phyloP scores from a whole-genome alignment of 345 rosid genomes.

The Aurinia saxatilis region DNA sequence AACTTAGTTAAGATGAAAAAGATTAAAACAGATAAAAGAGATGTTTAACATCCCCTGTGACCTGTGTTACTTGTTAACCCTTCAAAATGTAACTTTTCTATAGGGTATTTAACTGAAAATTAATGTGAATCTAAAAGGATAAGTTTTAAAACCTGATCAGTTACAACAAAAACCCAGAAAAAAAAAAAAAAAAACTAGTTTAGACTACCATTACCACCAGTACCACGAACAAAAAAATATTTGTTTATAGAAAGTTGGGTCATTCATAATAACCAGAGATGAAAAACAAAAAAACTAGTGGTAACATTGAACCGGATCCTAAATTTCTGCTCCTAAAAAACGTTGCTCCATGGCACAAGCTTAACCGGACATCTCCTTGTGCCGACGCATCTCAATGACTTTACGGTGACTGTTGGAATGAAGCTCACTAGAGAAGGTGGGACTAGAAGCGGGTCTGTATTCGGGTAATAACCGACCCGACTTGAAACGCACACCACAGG shows the following conservation, averaged over 20 bases:
- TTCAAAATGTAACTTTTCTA: background rate
- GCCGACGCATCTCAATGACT: slow-evolving; percentile 20
- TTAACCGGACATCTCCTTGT: slow-evolving; percentile 11
- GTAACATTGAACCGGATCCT: slow-evolving; percentile 19
- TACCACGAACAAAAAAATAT: background rate
- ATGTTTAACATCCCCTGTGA: background rate
- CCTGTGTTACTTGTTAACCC: background rate
- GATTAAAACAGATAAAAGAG: background rate
- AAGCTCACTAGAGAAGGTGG: slow-evolving; percentile 27
- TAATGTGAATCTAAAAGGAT: background rate
- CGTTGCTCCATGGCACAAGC: too few relatives aligned
- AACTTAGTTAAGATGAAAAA: too few relatives aligned
- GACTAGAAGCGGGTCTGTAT: slow-evolving; percentile 43
- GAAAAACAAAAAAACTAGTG: background rate
- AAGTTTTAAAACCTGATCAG: background rate
- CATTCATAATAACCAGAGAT: background rate
- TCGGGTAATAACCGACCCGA: slow-evolving; percentile 41
- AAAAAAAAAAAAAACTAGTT: background rate
- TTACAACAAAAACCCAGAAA: too few relatives aligned
- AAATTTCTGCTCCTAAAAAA: background rate
- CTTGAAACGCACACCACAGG: slow-evolving; percentile 41
- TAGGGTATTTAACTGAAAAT: background rate
- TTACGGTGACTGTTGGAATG: slow-evolving; percentile 37
- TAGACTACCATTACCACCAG: too few relatives aligned
- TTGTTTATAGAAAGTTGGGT: too few relatives aligned